Base-by-base conservation (phyloP, 441 rosid genomes). In the Populus hybrid region DNA sequence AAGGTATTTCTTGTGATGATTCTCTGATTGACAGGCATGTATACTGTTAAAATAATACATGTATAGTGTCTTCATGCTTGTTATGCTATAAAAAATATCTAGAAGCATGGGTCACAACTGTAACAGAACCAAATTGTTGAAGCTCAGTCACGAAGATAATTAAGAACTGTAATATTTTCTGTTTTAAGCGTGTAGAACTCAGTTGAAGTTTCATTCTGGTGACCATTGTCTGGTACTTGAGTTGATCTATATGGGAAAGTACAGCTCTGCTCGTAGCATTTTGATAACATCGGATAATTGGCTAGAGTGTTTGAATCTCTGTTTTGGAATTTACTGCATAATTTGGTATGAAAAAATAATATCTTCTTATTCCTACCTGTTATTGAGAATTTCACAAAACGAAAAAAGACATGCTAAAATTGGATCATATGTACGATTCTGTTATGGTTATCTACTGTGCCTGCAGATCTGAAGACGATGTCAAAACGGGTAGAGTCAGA, bases 401-500 rank as follows among this genome's bases (percentile, higher is more conserved):
- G 23, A 40, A 30, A n/a, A 28, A 12, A 16, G 23, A 28, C 3
- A 12, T 21, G 9, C 30, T 68, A 9, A 69, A 35, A 75, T 64
- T 34, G 75, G 46, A 40, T 21, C 8, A 18, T 28, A 9, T 68
- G 68, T 30, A 30, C 21, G 57, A 68, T 67, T 76, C 18, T 40
- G 72, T 78, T 5, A 70, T 42, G 40, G 67, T 40, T 69, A 70
- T 68, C 59, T 23, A 30, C 69, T 63, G 61, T 74, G 30, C 10
- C 78, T 83, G 76, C 89, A 96, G 99, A 96, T 89, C 82, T 94
- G 84, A 94, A 89, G 91, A 94, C 98, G 24, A 90, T 94, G 90
- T 82, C 90, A 0, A 96, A 91, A 85, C 88, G 98, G 82, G 96
- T 94, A 67, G 98, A 94, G 79, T 91, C 98, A 1, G 99, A 94